Percentiles rank a stretch among this genome's conserved stretches.
phyloP scores from a whole-genome alignment of 2,329 filamentous ascomycete species.

The Monosporascus sp. region DNA sequence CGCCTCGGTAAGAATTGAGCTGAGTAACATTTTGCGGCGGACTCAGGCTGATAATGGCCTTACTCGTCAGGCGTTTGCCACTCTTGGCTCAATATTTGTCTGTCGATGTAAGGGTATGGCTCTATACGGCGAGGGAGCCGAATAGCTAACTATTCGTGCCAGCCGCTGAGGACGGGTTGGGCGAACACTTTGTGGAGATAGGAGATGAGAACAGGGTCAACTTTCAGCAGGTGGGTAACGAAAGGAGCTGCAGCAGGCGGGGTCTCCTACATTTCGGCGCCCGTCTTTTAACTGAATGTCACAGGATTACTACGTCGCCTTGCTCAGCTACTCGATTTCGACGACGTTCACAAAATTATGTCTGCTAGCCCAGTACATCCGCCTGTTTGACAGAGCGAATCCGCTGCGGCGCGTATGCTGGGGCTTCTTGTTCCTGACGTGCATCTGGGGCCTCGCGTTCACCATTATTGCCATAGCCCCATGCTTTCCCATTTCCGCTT shows the following conservation, averaged over 20 bases:
- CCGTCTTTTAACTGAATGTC: not conserved
- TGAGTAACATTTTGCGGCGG: no score
- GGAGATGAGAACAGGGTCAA: slow-evolving; percentile 7
- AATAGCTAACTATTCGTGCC: slow-evolving; percentile 4
- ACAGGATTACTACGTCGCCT: slow-evolving; percentile 28
- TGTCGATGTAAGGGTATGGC: slow-evolving; percentile 12
- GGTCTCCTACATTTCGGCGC: not conserved
- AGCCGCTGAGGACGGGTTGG: slow-evolving; percentile 21
- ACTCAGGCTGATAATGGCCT: no score
- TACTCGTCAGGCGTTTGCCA: slow-evolving; percentile 16
- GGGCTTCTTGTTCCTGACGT: slow-evolving; percentile 18
- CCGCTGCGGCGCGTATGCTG: slow-evolving; percentile 18
- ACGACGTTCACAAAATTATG: slow-evolving; percentile 32
- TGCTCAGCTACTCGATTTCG: slow-evolving; percentile 27
- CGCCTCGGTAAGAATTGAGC: slow-evolving; percentile 20
- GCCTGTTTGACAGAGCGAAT: slow-evolving; percentile 22
- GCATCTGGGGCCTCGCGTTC: slow-evolving; percentile 26
- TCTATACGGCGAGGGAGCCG: not conserved
- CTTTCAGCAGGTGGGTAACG: slow-evolving; percentile 19
- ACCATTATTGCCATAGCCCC: slow-evolving; percentile 24
- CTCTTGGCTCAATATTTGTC: slow-evolving; percentile 19
- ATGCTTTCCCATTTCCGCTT: slow-evolving; percentile 25
- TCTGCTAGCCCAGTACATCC: slow-evolving; percentile 32
- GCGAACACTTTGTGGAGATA: slow-evolving; percentile 21
- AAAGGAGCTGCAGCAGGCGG: slow-evolving; percentile 4